Percentiles rank a stretch among this genome's conserved stretches.
phyloP scores from a whole-genome alignment of 257 asterid species.

The Cinchona pubescens region DNA sequence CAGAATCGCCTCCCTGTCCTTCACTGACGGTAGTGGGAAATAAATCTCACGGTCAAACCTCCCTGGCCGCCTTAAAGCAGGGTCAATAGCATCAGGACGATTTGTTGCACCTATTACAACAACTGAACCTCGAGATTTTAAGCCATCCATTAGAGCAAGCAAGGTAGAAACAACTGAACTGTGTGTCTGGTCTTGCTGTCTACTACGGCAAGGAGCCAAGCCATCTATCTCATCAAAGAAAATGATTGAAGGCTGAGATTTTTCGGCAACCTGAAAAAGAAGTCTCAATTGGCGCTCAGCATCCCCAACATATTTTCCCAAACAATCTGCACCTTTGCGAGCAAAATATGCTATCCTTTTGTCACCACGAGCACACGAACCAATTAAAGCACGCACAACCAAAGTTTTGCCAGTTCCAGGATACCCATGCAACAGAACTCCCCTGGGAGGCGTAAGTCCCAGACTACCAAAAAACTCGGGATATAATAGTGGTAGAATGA shows the following conservation, averaged over 20 bases:
- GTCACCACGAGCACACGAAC: slow-evolving; percentile 96
- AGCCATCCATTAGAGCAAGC: slow-evolving; percentile 97
- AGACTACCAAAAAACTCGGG: slow-evolving; percentile 83
- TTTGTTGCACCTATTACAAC: slow-evolving; percentile 98
- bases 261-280: slow-evolving; percentile 95
- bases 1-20: slow-evolving; percentile 91
- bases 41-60: slow-evolving; percentile 96
- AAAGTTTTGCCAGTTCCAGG: slow-evolving; percentile 99
- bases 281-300: slow-evolving; percentile 98
- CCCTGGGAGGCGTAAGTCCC: slow-evolving; percentile 95
- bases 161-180: slow-evolving; percentile 97
- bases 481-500: slow-evolving; percentile 83
- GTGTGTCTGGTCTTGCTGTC: slow-evolving; percentile 96
- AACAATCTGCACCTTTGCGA: slow-evolving; percentile 99
- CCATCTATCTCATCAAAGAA: slow-evolving; percentile 99
- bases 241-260: slow-evolving; percentile 96
- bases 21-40: slow-evolving; percentile 84
- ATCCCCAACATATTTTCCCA: slow-evolving; percentile 98
- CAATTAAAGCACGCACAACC: slow-evolving; percentile 96
- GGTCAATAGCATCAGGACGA: slow-evolving; percentile 96
- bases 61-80: slow-evolving; percentile 99
- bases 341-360: slow-evolving; percentile 95
- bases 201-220: slow-evolving; percentile 91
- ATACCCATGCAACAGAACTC: slow-evolving; percentile 95
- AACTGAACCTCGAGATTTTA: slow-evolving; percentile 95